Base-by-base conservation (phyloP, 805 yeast genomes). In the Lipomyces kockii region DNA sequence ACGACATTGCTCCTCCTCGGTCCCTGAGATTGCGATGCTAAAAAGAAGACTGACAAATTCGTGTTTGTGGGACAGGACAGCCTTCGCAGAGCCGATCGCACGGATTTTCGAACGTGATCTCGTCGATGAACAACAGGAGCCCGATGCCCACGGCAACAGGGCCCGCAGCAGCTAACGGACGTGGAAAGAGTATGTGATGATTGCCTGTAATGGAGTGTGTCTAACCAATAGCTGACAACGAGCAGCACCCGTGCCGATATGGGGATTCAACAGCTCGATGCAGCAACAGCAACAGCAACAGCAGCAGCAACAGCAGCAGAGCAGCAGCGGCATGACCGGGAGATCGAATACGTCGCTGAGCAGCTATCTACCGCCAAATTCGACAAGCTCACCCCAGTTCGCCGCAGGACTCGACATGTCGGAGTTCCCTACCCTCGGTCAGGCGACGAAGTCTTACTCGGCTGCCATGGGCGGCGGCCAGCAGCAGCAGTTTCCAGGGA, bases 361-460 rank as follows among this genome's bases (percentile, higher is more conserved):
- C 35, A 34, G 39, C 46, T 35, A 56, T 34, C 17, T 14, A 25
- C 25, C 43, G 25, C 22, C 34, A 9, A 35, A 35, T 35, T 43
- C 49, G 20, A 43, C 49, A 17, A 61, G 51, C 32, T 25, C 39
- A 3, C 52, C 58, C 9, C 61, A 49, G 17, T 58, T 60, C 8
- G 56, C 65, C 29, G 61, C 57, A 9, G 52, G 66, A 34, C 63
- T 67, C 7, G 70, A 67, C 43, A 55, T 64, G 67, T 37, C 58
- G 37, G 70, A 67, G 25, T 67, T 67, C 25, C 70, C 70, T 8
- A 54, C 70, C 0, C 60, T 67, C 29, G 69, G 70, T 4, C 66
- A 62, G 43, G 61, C 60, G 14, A 59, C 61, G 1, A 60, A 66
- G 39, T 63, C 63, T n/a, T 62, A 58, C 43, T 56, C 64, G 9